These are phyloP conservation scores for Sphagnum magellanicum DNA, from an alignment of 228 moss, liverwort and hornwort species.

Conservation along the genomic window DNA sequence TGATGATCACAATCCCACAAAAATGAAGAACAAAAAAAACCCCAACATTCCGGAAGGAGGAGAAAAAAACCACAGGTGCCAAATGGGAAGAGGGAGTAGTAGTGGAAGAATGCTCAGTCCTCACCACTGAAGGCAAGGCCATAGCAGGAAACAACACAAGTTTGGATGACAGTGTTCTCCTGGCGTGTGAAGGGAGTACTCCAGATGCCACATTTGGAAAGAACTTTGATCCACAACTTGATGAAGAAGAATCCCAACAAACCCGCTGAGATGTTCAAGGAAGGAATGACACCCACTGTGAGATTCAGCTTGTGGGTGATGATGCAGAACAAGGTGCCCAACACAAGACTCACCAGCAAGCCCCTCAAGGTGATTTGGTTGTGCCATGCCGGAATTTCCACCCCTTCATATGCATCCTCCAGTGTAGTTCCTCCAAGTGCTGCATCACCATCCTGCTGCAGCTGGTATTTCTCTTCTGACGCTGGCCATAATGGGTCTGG, in stretches of 20 bases:
- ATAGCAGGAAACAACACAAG: conserved; percentile 45
- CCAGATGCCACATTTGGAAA: conserved; percentile 11
- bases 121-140: conserved; percentile 51
- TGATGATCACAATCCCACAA: too few relatives aligned
- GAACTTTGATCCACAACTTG: conserved; percentile 9
- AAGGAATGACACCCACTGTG: conserved; percentile 50
- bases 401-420: conserved; percentile 7
- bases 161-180: conserved; percentile 62
- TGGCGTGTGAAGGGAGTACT: conserved; percentile 48
- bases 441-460: too few relatives aligned
- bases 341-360: conserved; percentile 13
- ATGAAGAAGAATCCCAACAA: conserved; percentile 40
- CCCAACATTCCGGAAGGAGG: too few relatives aligned
- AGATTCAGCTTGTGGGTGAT: conserved; percentile 39
- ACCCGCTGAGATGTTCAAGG: conserved; percentile 42
- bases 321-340: conserved; percentile 25
- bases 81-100: too few relatives aligned
- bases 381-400: conserved; percentile 21
- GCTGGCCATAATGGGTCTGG: too few relatives aligned
- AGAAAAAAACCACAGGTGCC: too few relatives aligned
- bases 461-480: too few relatives aligned
- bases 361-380: conserved; percentile 34
- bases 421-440: neutral
- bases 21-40: too few relatives aligned
- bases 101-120: neutral